phyloP scores from a whole-genome alignment of 164 flowering plant genomes.

The Piper betle region DNA sequence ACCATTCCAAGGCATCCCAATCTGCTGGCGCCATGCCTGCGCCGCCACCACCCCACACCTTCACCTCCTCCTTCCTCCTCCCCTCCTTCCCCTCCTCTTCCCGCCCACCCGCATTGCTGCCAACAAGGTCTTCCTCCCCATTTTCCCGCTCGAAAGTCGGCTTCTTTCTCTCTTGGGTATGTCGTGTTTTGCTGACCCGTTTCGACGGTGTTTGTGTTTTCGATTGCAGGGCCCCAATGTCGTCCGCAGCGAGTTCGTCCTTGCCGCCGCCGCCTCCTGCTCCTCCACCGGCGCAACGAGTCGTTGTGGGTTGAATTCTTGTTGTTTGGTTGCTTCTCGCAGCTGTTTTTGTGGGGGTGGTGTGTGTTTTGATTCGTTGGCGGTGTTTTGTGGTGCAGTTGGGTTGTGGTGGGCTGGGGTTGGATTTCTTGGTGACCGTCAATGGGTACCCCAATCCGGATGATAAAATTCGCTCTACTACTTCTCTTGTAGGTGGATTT shows the following conservation, averaged over 20 bases:
- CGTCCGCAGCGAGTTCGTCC: constrained; percentile 5
- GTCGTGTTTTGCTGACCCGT: not conserved
- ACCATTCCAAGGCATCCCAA: no score
- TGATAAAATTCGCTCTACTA: constrained; percentile 75
- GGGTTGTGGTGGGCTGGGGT: constrained; percentile 36
- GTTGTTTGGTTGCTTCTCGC: not conserved
- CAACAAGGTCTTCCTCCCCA: not conserved
- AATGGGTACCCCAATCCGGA: constrained; percentile 76
- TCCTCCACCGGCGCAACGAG: constrained; percentile 37
- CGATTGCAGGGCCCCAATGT: not conserved
- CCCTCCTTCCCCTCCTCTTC: not conserved
- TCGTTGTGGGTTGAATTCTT: constrained; percentile 26
- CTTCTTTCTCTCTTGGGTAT: not conserved
- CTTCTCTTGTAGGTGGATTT: constrained; percentile 37
- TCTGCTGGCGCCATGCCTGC: no score
- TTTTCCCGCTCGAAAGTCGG: not conserved
- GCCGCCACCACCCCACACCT: no score
- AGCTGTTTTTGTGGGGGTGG: not conserved
- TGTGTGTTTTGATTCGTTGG: not conserved
- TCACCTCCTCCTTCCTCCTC: not conserved
- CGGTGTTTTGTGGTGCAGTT: constrained; percentile 22
- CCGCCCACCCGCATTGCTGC: not conserved
- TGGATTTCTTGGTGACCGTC: constrained; percentile 72
- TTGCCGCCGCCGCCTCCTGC: constrained; percentile 1
- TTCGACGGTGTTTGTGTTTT: constrained; percentile 25